Evolutionary conservation across 495 filamentous ascomycete species (phyloP), one percentile per base, ranked within the genome.

Genomic region (Xylaria acuta): DNA sequence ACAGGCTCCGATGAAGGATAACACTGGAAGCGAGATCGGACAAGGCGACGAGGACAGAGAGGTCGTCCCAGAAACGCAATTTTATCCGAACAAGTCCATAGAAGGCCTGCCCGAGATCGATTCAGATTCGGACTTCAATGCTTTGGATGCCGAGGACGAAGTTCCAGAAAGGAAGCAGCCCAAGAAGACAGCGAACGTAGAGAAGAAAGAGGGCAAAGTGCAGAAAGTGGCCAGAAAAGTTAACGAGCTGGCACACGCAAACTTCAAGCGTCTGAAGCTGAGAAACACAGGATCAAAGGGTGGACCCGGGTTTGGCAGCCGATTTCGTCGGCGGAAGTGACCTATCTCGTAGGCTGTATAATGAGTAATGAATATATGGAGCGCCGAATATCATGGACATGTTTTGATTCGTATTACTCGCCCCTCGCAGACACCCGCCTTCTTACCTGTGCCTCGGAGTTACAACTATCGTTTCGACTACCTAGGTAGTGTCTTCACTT

Each of bases 241-340:
- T 60, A 92, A 89, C 67, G 90, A 91, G 6, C 81, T 90, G 60
- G 92, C 94, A 3, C 90, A 95, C 82, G 88, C 92, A 30, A 97
- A 97, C 76, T 97, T 94, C 79, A 88, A 92, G 71, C 87, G 89
- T 54, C 79, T 97, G 73, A 97, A 97, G 83, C 89, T 97, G 74
- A 87, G 85, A 76, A 93, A 92, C 75, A 78, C 78, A 5, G 87
- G 87, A 5, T 75, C 85, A 0, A 89, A 88, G 71, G 86, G 85
- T 7, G 84, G 85, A n/a, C 80, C 84, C 36, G 83, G 75, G 45
- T 76, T 83, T 71, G 83, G 82, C 41, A 85, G 83, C 74, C 81
- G 83, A 69, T 89, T 87, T 68, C 81, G 85, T 74, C 78, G 86
- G 68, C 81, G 80, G 71, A 76, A 80, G 62, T 86, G 70, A 80